Evolutionary conservation across 495 filamentous ascomycete species (phyloP).

Genomic region (Neurospora sp.): DNA sequence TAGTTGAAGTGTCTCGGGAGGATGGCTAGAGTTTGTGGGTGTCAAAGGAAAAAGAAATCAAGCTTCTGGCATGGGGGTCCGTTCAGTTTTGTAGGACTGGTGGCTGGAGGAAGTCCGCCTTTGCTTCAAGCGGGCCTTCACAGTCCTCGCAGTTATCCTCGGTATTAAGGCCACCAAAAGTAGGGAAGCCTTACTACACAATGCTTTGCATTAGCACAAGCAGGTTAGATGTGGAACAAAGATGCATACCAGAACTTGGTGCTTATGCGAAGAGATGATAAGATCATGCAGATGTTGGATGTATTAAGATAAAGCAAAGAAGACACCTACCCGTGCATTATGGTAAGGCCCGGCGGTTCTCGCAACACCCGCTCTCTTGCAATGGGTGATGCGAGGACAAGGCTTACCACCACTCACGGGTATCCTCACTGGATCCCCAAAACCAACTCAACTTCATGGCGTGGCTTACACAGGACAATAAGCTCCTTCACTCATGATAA

Average conservation of each 20-base stretch:
- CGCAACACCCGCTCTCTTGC: too few relatives aligned
- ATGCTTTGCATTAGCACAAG: background rate
- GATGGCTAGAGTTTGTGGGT: background rate
- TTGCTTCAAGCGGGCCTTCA: background rate
- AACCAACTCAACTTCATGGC: background rate
- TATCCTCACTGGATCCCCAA: background rate
- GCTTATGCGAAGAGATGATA: background rate
- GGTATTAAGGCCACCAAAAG: background rate
- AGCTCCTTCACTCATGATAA: background rate
- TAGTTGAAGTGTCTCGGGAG: background rate
- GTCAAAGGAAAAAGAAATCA: background rate
- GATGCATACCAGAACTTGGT: background rate
- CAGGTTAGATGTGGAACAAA: background rate
- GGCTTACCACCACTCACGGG: too few relatives aligned
- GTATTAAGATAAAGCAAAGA: background rate
- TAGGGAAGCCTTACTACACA: background rate
- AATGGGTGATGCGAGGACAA: too few relatives aligned
- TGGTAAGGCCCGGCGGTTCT: too few relatives aligned
- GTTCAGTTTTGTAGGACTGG: background rate
- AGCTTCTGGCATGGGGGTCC: background rate
- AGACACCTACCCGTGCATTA: too few relatives aligned
- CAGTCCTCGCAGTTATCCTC: background rate
- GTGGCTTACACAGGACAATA: background rate
- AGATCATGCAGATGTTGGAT: background rate
- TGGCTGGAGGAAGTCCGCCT: background rate